A percentile compares a stretch with the other conserved stretches of the same genome.
phyloP scores from a whole-genome alignment of 805 yeast species.

The Candida mattraensis region DNA sequence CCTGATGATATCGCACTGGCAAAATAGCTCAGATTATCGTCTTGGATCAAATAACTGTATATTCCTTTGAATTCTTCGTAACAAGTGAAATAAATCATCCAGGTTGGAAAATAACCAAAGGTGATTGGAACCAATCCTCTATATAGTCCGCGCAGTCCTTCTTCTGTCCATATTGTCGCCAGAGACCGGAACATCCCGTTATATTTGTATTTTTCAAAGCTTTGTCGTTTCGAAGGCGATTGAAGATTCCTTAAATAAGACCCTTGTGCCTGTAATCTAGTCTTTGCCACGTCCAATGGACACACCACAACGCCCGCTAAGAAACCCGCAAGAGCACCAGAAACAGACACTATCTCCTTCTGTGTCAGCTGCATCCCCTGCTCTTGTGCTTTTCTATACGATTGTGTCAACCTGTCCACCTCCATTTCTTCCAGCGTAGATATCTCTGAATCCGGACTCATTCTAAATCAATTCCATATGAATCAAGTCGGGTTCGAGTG shows the following conservation, averaged over 20 bases:
- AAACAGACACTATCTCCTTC: conserved; percentile 62
- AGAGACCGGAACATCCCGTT: conserved; percentile 65
- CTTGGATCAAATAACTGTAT: conserved; percentile 21
- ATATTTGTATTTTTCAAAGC: conserved; percentile 39
- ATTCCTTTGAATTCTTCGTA: conserved; percentile 74
- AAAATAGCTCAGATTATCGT: conserved; percentile 41
- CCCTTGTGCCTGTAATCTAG: conserved; percentile 92
- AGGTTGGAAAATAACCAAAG: conserved; percentile 92
- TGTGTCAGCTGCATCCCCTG: conserved; percentile 22
- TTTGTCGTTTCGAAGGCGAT: conserved; percentile 8
- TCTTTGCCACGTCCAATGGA: conserved; percentile 94
- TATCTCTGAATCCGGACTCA: conserved; percentile 7
- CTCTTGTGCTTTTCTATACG: no score
- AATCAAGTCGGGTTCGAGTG: no score
- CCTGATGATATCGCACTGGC: conserved; percentile 85
- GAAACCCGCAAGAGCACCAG: conserved; percentile 95
- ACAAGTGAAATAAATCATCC: conserved; percentile 93
- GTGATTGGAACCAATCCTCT: conserved; percentile 91
- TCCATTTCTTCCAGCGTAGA: no score
- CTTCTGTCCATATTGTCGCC: conserved; percentile 65
- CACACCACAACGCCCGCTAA: conserved; percentile 87
- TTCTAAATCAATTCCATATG: neutral
- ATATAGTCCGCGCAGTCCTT: conserved; percentile 81
- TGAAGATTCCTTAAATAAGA: conserved; percentile 33
- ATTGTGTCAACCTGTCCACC: no score